phyloP scores from a whole-genome alignment of 202 grass and related monocot genomes.

The Schoenoplectus tabernaemontani region DNA sequence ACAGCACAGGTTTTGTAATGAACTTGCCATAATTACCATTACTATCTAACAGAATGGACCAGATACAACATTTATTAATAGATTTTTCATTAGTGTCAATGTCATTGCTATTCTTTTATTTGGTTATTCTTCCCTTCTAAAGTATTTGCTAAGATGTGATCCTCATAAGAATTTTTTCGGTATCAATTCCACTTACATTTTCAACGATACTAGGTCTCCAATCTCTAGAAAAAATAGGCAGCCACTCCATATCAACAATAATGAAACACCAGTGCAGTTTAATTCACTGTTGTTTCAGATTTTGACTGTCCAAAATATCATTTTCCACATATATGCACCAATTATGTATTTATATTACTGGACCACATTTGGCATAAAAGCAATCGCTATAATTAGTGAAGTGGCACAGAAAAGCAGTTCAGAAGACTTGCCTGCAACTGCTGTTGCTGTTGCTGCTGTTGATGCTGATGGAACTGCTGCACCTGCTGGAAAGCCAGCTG shows the following conservation, averaged over 20 bases:
- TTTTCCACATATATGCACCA: not conserved
- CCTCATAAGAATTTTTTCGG: not conserved
- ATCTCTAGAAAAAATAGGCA: not conserved
- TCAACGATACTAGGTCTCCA: not conserved
- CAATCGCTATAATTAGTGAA: not conserved
- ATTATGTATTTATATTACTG: not conserved
- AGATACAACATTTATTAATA: not conserved
- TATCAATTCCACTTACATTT: not conserved
- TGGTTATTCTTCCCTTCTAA: not conserved
- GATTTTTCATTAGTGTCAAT: not conserved
- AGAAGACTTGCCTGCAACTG: conserved; percentile 26
- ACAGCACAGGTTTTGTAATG: not conserved
- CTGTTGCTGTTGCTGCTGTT: conserved; percentile 43
- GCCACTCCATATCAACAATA: not conserved
- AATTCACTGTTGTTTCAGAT: not conserved
- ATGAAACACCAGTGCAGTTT: not conserved
- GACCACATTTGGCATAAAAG: not conserved
- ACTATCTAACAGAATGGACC: not conserved
- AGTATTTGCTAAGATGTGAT: not conserved
- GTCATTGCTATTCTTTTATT: not conserved
- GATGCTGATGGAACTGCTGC: conserved; percentile 66
- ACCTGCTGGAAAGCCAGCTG: conserved; percentile 79
- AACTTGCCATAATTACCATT: not conserved
- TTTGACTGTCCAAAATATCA: not conserved
- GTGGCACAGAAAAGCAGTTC: not conserved